A percentile compares a stretch with the other conserved stretches of the same genome.
Evolutionary conservation across 192 early-diverging fungal species (phyloP).

Genomic region (Powellomyces hirtus): DNA sequence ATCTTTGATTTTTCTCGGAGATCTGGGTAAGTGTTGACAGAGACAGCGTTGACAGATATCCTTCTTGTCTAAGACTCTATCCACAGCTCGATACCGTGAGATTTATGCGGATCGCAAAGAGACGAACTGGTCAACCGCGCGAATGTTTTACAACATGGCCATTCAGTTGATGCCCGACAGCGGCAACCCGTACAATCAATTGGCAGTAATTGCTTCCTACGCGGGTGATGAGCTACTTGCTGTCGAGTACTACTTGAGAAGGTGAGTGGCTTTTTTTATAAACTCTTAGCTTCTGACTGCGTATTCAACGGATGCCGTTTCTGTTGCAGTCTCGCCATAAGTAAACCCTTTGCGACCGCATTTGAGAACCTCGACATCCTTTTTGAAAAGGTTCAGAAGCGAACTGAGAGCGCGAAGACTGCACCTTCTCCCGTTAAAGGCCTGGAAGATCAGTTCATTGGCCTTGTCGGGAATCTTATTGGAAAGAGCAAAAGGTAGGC

Average conservation of each 20-base stretch:
- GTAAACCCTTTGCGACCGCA: slow-evolving; percentile 33
- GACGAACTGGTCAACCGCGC: slow-evolving; percentile 57
- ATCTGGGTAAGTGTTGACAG: slow-evolving; percentile 55
- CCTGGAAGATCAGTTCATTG: too few species aligned
- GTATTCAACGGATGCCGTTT: too few species aligned
- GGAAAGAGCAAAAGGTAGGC: neutral
- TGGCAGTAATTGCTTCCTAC: slow-evolving; percentile 69
- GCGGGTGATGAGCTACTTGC: slow-evolving; percentile 25
- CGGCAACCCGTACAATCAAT: slow-evolving; percentile 74
- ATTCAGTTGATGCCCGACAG: slow-evolving; percentile 55
- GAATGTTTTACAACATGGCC: slow-evolving; percentile 66
- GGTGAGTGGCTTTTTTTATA: slow-evolving; percentile 3
- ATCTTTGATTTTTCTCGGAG: slow-evolving; percentile 63
- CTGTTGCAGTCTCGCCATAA: slow-evolving; percentile 28
- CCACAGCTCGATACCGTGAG: slow-evolving; percentile 62
- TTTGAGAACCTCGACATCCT: slow-evolving; percentile 31
- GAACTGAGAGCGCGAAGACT: neutral
- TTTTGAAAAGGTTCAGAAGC: slow-evolving; percentile 31
- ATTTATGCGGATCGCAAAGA: slow-evolving; percentile 49
- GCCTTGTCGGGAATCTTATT: neutral
- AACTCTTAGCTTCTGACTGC: too few species aligned
- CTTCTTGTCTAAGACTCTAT: slow-evolving; percentile 8
- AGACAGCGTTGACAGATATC: too few species aligned
- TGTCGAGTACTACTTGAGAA: slow-evolving; percentile 37
- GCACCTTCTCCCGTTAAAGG: neutral